Conservation (phyloP, 192 early-diverging fungal genomes). For the Mortierella claussenii region DNA sequence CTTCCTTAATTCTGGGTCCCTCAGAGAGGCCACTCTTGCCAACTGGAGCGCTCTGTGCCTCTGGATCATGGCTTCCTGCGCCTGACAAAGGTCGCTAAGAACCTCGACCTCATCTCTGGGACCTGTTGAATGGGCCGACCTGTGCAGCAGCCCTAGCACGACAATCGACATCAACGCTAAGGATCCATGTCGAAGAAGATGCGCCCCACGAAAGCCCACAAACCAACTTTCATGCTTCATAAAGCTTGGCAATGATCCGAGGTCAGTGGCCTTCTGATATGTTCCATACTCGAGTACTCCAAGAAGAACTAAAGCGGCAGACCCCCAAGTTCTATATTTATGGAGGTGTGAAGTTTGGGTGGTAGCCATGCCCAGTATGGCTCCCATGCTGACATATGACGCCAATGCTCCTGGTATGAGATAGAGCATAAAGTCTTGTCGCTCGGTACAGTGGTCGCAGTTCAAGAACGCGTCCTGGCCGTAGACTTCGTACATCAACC, state of each 20-base stretch:
- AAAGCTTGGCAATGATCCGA: constrained; percentile 1
- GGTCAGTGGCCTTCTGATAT: constrained; percentile 10
- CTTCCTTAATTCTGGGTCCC: constrained; percentile 35
- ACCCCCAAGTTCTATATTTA: constrained; percentile 40
- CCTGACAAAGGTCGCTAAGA: constrained; percentile 39
- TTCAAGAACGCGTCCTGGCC: constrained; percentile 42
- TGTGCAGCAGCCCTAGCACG: constrained; percentile 17
- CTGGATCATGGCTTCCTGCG: constrained; percentile 46
- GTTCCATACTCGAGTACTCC: constrained; percentile 21
- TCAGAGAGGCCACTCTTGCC: constrained; percentile 33
- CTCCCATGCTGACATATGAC: constrained; percentile 34
- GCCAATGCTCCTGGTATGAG: constrained; percentile 15
- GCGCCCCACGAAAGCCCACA: constrained; percentile 19
- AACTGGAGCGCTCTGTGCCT: constrained; percentile 43
- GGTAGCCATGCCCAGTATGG: constrained; percentile 42
- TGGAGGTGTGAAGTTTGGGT: constrained; percentile 32
- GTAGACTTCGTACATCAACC: constrained; percentile 26
- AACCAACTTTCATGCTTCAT: constrained; percentile 8
- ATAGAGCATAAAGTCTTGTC: constrained; percentile 26
- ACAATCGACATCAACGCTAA: constrained; percentile 29
- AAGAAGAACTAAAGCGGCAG: constrained; percentile 15
- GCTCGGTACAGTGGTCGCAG: constrained; percentile 39
- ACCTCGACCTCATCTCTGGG: constrained; percentile 39
- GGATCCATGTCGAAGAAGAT: constrained; percentile 20
- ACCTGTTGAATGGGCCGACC: neutral